A percentile compares a stretch with the other conserved stretches of the same genome.
These are phyloP conservation scores for Talaromyces pinophilus DNA, from an alignment of 2,329 filamentous ascomycete species.

Conservation along the genomic window DNA sequence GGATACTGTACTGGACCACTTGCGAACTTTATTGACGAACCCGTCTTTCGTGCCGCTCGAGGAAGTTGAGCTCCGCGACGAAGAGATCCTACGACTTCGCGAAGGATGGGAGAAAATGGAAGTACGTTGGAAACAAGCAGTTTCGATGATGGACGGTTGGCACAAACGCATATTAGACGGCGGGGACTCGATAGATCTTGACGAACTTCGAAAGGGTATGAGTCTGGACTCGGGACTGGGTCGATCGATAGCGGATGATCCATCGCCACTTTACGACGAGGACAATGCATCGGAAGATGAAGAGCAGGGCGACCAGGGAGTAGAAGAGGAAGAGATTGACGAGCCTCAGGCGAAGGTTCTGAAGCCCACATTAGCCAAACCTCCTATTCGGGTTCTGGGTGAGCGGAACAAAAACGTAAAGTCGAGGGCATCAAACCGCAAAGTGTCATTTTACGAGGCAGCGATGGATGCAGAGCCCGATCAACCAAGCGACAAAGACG, in stretches of 20 bases:
- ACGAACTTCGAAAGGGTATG: conserved; percentile 47
- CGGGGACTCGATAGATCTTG: conserved; percentile 44
- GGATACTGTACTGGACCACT: conserved; percentile 74
- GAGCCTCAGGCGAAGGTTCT: conserved; percentile 23
- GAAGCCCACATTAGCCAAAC: conserved; percentile 22
- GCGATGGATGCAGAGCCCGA: conserved; percentile 32
- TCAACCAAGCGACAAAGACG: conserved; percentile 34
- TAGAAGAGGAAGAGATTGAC: conserved; percentile 24
- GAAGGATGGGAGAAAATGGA: conserved; percentile 95
- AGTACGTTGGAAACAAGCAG: conserved; percentile 81
- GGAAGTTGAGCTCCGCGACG: conserved; percentile 87
- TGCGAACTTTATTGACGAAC: conserved; percentile 84
- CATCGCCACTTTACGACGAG: conserved; percentile 38
- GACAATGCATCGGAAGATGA: conserved; percentile 31
- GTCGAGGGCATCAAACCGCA: conserved; percentile 35
- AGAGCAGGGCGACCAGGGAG: conserved; percentile 30
- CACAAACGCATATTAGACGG: conserved; percentile 68
- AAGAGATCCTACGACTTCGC: conserved; percentile 80
- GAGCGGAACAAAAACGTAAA: conserved; percentile 42
- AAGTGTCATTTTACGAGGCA: conserved; percentile 42
- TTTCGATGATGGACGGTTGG: conserved; percentile 90
- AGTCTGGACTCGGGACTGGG: conserved; percentile 43
- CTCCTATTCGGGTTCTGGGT: conserved; percentile 35
- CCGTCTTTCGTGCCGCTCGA: conserved; percentile 95
- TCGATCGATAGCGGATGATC: conserved; percentile 30